Percentiles rank a stretch among this genome's conserved stretches.
Conservation (phyloP, 1,284 basidiomycete species). For the Ustilago nuda region DNA sequence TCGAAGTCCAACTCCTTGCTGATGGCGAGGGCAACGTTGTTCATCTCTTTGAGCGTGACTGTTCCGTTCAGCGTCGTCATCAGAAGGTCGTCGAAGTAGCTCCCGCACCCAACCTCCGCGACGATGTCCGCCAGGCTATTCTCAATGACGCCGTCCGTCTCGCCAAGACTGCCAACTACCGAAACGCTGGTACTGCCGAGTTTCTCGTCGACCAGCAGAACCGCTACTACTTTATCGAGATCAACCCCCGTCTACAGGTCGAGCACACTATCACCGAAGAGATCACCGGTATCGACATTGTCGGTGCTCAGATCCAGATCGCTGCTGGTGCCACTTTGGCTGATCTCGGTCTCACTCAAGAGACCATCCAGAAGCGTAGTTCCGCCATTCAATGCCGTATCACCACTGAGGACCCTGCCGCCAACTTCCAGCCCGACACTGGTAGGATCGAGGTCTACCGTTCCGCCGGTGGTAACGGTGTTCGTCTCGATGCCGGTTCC, state of each 20-base stretch:
- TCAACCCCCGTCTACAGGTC: conserved; percentile 99
- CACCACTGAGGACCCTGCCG: conserved; percentile 95
- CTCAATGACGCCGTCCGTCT: conserved; percentile 97
- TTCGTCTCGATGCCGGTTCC: conserved; percentile 94
- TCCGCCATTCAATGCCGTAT: conserved; percentile 99
- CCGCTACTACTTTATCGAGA: conserved; percentile 96
- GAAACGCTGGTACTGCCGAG: conserved; percentile 98
- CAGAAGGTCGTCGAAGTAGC: conserved; percentile 99
- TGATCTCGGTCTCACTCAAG: conserved; percentile 96
- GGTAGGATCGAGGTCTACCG: conserved; percentile 99
- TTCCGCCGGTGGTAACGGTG: conserved; percentile 97
- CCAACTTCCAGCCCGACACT: conserved; percentile 95
- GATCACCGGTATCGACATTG: conserved; percentile 97
- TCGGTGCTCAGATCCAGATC: conserved; percentile 95
- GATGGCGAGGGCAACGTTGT: conserved; percentile 99
- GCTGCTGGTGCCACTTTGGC: conserved; percentile 94
- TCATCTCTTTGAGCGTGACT: conserved; percentile 98
- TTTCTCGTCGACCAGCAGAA: conserved; percentile 96
- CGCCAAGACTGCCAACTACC: conserved; percentile 97
- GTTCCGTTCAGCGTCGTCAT: conserved; percentile 98
- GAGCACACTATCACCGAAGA: conserved; percentile 97
- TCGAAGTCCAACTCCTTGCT: conserved; percentile 98
- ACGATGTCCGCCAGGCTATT: conserved; percentile 92
- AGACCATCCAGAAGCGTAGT: conserved; percentile 93
- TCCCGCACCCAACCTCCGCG: conserved; percentile 91